Percentiles rank a stretch among this genome's conserved stretches.
These are phyloP conservation scores for Thymus mandschuricus DNA, from an alignment of 257 asterid genomes.

Conservation along the genomic window DNA sequence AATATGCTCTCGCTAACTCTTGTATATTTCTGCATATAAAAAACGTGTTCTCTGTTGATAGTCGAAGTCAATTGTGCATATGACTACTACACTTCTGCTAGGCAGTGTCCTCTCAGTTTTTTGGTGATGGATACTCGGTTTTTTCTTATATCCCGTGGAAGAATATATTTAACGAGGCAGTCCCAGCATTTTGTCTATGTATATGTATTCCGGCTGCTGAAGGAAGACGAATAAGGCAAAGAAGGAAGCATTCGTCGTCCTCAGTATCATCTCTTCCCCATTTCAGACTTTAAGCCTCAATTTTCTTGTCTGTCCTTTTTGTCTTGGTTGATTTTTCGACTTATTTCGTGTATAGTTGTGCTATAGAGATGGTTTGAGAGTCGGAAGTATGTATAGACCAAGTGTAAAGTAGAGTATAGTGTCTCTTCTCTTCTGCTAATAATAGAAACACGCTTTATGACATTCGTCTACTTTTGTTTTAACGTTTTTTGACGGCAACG, in stretches of 20 bases:
- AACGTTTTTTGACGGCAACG: conserved; percentile 7
- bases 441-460: conserved; percentile 27
- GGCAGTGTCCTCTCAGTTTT: conserved; percentile 46
- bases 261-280: conserved; percentile 2
- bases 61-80: conserved; percentile 41
- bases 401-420: conserved; percentile 44
- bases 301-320: neutral
- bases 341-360: conserved; percentile 40
- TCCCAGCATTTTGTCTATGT: conserved; percentile 33
- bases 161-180: conserved; percentile 29
- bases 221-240: conserved; percentile 30
- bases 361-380: conserved; percentile 28
- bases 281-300: neutral
- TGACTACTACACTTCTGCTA: conserved; percentile 32
- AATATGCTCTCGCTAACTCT: conserved; percentile 30
- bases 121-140: conserved; percentile 49
- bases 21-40: conserved; percentile 51
- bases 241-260: conserved; percentile 2
- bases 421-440: conserved; percentile 24
- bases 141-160: conserved; percentile 24
- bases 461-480: neutral
- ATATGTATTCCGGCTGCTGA: conserved; percentile 33
- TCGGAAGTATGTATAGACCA: conserved; percentile 28
- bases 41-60: conserved; percentile 31
- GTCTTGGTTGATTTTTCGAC: neutral